Evolutionary conservation across 1,284 basidiomycete species (phyloP).

Genomic region (Neotropicomus parvogracilis): DNA sequence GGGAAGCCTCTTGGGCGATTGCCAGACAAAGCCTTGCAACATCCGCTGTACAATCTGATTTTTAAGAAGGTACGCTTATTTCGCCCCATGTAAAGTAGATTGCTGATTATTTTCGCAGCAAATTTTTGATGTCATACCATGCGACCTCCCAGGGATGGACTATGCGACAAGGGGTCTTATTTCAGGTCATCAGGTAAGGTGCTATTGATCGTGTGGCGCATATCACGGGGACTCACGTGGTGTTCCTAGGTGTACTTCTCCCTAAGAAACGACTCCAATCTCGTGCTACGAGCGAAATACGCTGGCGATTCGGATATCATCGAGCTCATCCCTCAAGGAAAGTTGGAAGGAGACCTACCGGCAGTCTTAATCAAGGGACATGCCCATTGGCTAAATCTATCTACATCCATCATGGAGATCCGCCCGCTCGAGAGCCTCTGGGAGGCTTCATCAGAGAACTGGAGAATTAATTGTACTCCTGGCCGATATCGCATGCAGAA

Average conservation of each 20-base stretch:
- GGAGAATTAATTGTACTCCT: conserved; percentile 14
- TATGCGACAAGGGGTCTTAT: conserved; percentile 32
- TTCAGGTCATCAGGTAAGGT: conserved; percentile 21
- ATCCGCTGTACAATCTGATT: conserved; percentile 24
- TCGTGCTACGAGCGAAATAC: conserved; percentile 33
- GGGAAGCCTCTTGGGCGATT: conserved; percentile 40
- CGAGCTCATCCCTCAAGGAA: conserved; percentile 37
- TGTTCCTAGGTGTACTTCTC: conserved; percentile 32
- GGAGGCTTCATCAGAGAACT: conserved; percentile 20
- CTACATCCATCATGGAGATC: conserved; percentile 35
- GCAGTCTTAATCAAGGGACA: conserved; percentile 31
- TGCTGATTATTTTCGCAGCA: conserved; percentile 23
- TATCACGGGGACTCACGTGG: neutral
- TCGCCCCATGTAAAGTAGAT: neutral
- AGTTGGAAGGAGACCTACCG: conserved; percentile 39
- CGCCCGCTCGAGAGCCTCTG: conserved; percentile 33
- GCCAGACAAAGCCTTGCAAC: conserved; percentile 31
- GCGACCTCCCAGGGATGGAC: conserved; percentile 36
- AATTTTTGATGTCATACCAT: conserved; percentile 37
- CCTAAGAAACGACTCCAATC: conserved; percentile 15
- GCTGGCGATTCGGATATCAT: conserved; percentile 12
- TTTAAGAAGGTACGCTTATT: conserved; percentile 30
- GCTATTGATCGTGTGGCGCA: too few relatives aligned
- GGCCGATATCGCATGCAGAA: conserved; percentile 13
- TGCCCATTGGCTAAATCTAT: conserved; percentile 40